phyloP scores from a whole-genome alignment of 306 rosid species.

The Fragaria vesca region DNA sequence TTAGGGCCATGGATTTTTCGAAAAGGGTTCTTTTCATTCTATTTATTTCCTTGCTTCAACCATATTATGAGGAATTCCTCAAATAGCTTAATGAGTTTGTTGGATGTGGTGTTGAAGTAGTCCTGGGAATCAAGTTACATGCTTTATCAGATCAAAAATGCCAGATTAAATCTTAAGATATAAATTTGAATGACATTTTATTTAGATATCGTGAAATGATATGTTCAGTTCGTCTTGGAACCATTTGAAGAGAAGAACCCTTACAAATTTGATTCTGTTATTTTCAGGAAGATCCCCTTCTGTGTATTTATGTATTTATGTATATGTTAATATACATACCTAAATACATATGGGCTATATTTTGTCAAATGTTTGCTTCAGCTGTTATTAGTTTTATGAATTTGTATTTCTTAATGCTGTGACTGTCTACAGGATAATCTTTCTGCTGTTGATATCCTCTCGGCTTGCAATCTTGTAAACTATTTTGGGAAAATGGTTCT shows the following conservation, averaged over 20 bases:
- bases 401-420: slow-evolving; percentile 19
- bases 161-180: neutral
- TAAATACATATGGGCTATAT: too few relatives aligned
- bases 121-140: neutral
- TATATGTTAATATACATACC: neutral
- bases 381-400: slow-evolving; percentile 23
- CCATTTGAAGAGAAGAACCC: neutral
- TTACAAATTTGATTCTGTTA: neutral
- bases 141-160: neutral
- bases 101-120: neutral
- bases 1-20: neutral
- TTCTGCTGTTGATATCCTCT: slow-evolving; percentile 97
- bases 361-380: slow-evolving; percentile 17
- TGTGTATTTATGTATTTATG: neutral
- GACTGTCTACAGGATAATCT: slow-evolving; percentile 88
- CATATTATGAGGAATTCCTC: neutral
- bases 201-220: neutral
- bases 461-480: slow-evolving; percentile 95
- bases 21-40: neutral
- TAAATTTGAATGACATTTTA: neutral
- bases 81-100: neutral
- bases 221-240: neutral
- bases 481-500: slow-evolving; percentile 96
- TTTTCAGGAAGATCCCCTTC: neutral
- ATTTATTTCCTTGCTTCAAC: neutral